Evolutionary conservation across 805 yeast genomes (phyloP), one percentile per base, ranked within the genome.

Genomic region (Ogataea kodamae): DNA sequence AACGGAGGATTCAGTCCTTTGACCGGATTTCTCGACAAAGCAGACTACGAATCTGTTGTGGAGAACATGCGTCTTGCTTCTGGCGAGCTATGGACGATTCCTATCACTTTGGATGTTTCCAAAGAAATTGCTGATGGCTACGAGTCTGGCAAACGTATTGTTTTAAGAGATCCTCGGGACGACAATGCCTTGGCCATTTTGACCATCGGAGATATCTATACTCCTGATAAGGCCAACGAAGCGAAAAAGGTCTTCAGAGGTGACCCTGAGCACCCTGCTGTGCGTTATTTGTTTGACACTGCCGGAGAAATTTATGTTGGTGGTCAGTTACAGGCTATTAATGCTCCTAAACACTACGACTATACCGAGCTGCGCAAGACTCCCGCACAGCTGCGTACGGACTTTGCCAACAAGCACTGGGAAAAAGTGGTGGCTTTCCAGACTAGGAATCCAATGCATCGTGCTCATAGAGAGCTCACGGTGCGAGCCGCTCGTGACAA

Each of bases 361-460:
- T 89, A 89, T 61, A 79, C 83, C 17, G 90, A 81, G 33, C 70
- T 81, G 46, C 78, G 97, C 61, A 81, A 81, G 65, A 84, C 96
- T 17, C 97, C 97, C 18, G 77, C 86, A 17, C 95, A 88, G 64
- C 73, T 89, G 53, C 79, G 97, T 64, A 64, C 78, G 15, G 96
- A 89, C 67, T 90, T 90, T 55, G 61, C 66, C 42, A 74, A 75
- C 52, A 78, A 82, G 58, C 81, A 85, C 47, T 89, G 97, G 97
- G 73, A 76, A 52, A 72, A 78, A 53, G 84, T 89, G 35, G 97
- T 89, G 29, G 97, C 97, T 20, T 89, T 89, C 81, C 97, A 89
- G 68, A 89, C 97, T 25, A 78, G 97, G 69, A 89, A 89, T 68
- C 97, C 97, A 49, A 90, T 89, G 97, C 97, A 89, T 64, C 79